Evolutionary conservation across 129 eudicot species (phyloP).

Genomic region (Flaveria brownii): DNA sequence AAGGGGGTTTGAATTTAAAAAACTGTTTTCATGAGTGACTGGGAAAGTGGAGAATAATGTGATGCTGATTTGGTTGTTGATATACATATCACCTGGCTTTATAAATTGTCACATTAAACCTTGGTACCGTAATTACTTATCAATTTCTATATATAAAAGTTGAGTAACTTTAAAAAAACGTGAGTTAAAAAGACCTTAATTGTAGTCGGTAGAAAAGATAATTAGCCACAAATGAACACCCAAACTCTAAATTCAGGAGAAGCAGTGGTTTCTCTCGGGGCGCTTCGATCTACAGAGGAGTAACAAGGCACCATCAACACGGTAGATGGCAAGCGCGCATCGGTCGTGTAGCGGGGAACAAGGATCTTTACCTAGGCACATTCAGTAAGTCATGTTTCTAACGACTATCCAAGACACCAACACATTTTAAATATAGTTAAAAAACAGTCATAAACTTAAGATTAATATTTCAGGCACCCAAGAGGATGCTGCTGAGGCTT

Average conservation of each 20-base stretch:
- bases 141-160: no score
- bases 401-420: background rate
- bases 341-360: constrained; percentile 93
- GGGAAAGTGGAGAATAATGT: no score
- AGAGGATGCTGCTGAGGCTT: constrained; percentile 98
- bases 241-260: constrained; percentile 43
- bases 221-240: no score
- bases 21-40: no score
- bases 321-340: constrained; percentile 98
- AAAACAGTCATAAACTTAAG: background rate
- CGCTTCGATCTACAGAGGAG: constrained; percentile 93
- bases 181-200: no score
- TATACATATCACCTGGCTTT: no score
- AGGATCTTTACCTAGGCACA: constrained; percentile 89
- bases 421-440: background rate
- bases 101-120: no score
- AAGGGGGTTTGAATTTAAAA: no score
- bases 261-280: constrained; percentile 97
- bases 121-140: no score
- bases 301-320: constrained; percentile 94
- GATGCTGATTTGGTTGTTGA: no score
- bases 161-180: no score
- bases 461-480: constrained; percentile 63
- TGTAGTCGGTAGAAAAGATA: no score
- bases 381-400: constrained; percentile 56